phyloP scores from a whole-genome alignment of 83 land plant species.

The Isoetes engelmannii region DNA sequence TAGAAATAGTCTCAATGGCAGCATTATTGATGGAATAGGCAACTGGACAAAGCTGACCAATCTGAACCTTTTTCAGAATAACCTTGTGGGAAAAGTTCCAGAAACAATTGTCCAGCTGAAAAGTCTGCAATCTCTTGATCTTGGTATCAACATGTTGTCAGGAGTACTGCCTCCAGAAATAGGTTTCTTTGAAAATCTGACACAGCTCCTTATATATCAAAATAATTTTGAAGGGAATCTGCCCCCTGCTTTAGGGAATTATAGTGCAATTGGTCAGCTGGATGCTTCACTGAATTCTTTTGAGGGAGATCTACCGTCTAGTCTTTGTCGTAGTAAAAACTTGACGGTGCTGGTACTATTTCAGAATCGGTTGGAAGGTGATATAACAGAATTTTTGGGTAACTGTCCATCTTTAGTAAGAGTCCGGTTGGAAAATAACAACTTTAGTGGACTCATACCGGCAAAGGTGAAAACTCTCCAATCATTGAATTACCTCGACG shows the following conservation, averaged over 20 bases:
- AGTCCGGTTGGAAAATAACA: slow-evolving; percentile 41
- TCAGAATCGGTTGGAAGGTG: slow-evolving; percentile 38
- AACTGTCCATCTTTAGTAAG: slow-evolving; percentile 23
- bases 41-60: slow-evolving; percentile 3
- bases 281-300: slow-evolving; percentile 45
- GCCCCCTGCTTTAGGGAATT: slow-evolving; percentile 50
- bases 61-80: background rate
- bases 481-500: slow-evolving; percentile 28
- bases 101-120: background rate
- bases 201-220: slow-evolving; percentile 40
- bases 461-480: slow-evolving; percentile 28
- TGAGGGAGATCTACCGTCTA: slow-evolving; percentile 47
- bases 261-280: slow-evolving; percentile 40
- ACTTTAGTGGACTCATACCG: slow-evolving; percentile 41
- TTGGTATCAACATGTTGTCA: background rate
- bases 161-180: slow-evolving; percentile 35
- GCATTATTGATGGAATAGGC: background rate
- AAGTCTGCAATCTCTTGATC: background rate
- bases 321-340: slow-evolving; percentile 36
- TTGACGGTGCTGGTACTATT: slow-evolving; percentile 39
- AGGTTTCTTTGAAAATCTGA: slow-evolving; percentile 32
- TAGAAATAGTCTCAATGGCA: background rate
- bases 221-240: slow-evolving; percentile 47
- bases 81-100: background rate
- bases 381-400: slow-evolving; percentile 36